Percentiles rank a stretch among this genome's conserved stretches.
Evolutionary conservation across 163 green algal species (phyloP).

Genomic region (Chlorella variabilis): DNA sequence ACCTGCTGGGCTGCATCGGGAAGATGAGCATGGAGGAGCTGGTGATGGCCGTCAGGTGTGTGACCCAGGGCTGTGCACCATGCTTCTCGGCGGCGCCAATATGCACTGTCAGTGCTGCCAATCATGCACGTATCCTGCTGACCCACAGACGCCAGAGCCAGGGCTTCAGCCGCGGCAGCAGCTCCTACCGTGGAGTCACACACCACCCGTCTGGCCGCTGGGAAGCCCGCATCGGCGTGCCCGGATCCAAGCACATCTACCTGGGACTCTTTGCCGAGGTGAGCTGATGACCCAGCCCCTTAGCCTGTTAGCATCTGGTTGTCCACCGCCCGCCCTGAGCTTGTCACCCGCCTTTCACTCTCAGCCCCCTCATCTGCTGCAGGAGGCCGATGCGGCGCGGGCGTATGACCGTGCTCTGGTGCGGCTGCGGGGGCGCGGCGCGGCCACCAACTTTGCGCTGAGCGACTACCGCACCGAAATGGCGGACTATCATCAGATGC

Average conservation of each 20-base stretch:
- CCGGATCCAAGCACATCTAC: slow-evolving; percentile 86
- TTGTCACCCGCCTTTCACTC: neutral
- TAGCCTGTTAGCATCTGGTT: too few relatives aligned
- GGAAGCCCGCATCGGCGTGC: slow-evolving; percentile 89
- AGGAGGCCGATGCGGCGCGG: slow-evolving; percentile 72
- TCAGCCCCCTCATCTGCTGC: neutral
- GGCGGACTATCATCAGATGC: slow-evolving; percentile 76
- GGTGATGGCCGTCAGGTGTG: slow-evolving; percentile 77
- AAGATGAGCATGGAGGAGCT: slow-evolving; percentile 89
- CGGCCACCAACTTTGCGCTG: slow-evolving; percentile 91
- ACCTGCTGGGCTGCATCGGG: slow-evolving; percentile 78
- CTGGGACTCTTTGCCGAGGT: slow-evolving; percentile 69
- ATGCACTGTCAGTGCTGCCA: too few relatives aligned
- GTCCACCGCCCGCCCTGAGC: too few relatives aligned
- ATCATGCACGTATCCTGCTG: neutral
- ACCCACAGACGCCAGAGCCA: slow-evolving; percentile 73
- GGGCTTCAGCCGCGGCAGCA: slow-evolving; percentile 88
- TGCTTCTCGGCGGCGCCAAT: too few relatives aligned
- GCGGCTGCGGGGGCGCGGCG: slow-evolving; percentile 69
- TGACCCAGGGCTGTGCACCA: too few relatives aligned
- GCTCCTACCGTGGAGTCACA: slow-evolving; percentile 58
- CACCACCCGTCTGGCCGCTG: slow-evolving; percentile 85
- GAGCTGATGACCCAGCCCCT: too few relatives aligned
- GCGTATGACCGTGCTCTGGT: slow-evolving; percentile 78
- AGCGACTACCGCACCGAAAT: slow-evolving; percentile 79